Percentiles rank a stretch among this genome's conserved stretches.
Evolutionary conservation across 169 alveolate species (phyloP).

Genomic region (Plasmodium coatneyi): DNA sequence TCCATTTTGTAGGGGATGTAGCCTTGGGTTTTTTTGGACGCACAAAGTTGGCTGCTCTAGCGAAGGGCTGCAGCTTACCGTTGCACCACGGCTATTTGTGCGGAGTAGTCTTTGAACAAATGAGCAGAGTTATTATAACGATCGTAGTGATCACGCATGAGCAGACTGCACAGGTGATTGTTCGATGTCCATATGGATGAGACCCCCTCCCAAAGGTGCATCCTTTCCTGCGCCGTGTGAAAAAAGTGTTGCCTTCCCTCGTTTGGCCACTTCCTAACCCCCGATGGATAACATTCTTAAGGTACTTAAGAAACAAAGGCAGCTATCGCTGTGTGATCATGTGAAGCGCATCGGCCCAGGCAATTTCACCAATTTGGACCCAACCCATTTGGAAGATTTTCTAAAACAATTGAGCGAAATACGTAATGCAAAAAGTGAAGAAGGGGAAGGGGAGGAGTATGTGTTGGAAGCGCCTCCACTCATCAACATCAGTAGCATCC

Average conservation of each 20-base stretch:
- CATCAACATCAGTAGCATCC: conserved; percentile 25
- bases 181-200: background rate
- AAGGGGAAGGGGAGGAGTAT: background rate
- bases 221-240: background rate
- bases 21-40: background rate
- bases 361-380: background rate
- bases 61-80: background rate
- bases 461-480: conserved; percentile 14
- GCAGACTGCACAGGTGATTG: background rate
- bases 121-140: background rate
- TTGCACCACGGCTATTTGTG: background rate
- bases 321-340: background rate
- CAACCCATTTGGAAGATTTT: conserved; percentile 8
- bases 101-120: background rate
- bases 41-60: background rate
- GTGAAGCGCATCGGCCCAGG: background rate
- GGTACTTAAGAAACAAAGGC: conserved; percentile 21
- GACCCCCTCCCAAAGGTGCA: background rate
- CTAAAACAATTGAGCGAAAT: conserved; percentile 25
- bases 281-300: conserved; percentile 33
- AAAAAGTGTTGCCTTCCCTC: background rate
- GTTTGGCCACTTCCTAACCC: background rate
- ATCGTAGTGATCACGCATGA: background rate
- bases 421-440: background rate
- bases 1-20: background rate